phyloP scores from a whole-genome alignment of 2,329 filamentous ascomycete genomes.

The Cladophialophora bantiana region DNA sequence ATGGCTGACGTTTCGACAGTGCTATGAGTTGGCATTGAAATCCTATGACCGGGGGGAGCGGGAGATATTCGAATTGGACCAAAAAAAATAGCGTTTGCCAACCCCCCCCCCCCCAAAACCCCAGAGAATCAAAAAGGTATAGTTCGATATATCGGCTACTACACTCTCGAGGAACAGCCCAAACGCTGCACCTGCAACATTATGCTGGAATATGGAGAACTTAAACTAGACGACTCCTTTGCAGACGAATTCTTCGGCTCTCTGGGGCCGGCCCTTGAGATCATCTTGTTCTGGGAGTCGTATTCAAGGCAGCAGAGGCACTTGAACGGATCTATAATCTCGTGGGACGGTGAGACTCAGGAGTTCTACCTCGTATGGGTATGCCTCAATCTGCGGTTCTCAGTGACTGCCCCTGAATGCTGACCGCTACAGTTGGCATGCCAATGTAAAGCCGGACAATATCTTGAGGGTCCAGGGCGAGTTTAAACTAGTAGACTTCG shows the following conservation, averaged over 20 bases:
- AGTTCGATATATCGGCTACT: constrained; percentile 11
- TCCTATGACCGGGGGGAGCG: neutral
- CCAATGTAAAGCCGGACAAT: constrained; percentile 15
- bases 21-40: constrained; percentile 12
- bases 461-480: constrained; percentile 8
- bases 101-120: too few species aligned
- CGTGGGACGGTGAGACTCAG: neutral
- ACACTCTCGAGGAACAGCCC: neutral
- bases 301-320: constrained; percentile 6
- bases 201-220: constrained; percentile 11
- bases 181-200: neutral
- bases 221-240: constrained; percentile 13
- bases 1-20: neutral
- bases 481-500: constrained; percentile 8
- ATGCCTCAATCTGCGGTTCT: neutral
- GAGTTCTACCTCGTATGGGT: constrained; percentile 12
- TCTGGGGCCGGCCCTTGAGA: neutral
- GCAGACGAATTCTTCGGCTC: neutral
- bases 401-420: neutral
- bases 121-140: constrained; percentile 3
- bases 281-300: constrained; percentile 5
- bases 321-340: constrained; percentile 7
- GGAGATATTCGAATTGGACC: constrained; percentile 1
- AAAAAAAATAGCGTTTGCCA: neutral
- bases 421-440: constrained; percentile 7